These are phyloP conservation scores for Phlebiopsis flavidoalba DNA, from an alignment of 768 basidiomycete species.

Conservation along the genomic window DNA sequence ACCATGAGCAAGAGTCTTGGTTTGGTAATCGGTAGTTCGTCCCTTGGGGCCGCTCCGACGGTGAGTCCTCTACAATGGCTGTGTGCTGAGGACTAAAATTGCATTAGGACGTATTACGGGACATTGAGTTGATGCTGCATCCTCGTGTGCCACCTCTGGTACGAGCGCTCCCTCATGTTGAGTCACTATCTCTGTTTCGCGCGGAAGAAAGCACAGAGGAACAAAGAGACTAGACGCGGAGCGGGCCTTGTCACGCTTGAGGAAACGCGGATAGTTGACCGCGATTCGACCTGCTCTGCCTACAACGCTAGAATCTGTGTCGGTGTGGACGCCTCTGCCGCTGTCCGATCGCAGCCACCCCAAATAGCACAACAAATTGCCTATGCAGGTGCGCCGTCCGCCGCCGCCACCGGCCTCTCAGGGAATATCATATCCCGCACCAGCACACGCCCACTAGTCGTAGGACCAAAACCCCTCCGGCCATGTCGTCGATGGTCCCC, in stretches of 20 bases:
- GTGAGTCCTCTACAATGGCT: neutral
- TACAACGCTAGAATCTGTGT: neutral
- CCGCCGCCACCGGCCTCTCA: too few species aligned
- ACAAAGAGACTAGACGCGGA: conserved; percentile 34
- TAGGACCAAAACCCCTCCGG: neutral
- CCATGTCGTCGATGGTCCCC: neutral
- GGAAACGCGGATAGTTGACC: neutral
- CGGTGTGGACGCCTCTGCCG: neutral
- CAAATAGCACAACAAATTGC: neutral
- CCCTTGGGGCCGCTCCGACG: neutral
- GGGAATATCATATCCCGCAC: too few species aligned
- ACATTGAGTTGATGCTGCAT: conserved; percentile 64
- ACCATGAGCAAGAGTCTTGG: conserved; percentile 58
- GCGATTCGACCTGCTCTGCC: neutral
- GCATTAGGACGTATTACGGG: conserved; percentile 20
- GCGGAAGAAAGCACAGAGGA: conserved; percentile 67
- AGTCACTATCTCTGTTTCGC: conserved; percentile 54
- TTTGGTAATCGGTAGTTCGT: conserved; percentile 39
- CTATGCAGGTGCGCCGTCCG: too few species aligned
- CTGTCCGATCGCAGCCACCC: neutral
- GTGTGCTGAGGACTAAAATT: neutral
- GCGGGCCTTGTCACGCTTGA: conserved; percentile 31
- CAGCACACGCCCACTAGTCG: neutral
- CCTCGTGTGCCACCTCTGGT: conserved; percentile 76
- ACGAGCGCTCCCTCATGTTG: conserved; percentile 59